A percentile compares a stretch with the other conserved stretches of the same genome.
Evolutionary conservation across 2,329 filamentous ascomycete species (phyloP).

Genomic region (Pseudogymnoascus sp.): DNA sequence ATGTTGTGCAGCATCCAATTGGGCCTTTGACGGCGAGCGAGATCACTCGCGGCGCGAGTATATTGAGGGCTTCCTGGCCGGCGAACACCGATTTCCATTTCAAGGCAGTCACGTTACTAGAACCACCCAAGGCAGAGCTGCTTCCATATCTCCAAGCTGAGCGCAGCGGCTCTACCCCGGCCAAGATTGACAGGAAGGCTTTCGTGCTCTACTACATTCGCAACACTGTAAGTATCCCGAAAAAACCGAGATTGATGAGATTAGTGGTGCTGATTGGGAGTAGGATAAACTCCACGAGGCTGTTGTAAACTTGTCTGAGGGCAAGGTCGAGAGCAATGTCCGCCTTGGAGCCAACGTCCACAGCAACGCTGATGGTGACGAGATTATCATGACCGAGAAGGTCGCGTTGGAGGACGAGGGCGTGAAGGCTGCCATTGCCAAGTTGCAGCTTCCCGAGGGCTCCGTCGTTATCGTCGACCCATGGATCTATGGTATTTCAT

Average conservation of each 20-base stretch:
- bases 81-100: constrained; percentile 49
- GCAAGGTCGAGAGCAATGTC: constrained; percentile 47
- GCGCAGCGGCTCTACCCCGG: constrained; percentile 33
- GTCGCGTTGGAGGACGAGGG: constrained; percentile 46
- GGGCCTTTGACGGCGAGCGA: constrained; percentile 51
- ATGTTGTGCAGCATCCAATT: constrained; percentile 43
- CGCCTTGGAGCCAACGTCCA: constrained; percentile 53
- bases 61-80: constrained; percentile 50
- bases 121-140: constrained; percentile 47
- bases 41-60: constrained; percentile 42
- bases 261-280: neutral
- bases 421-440: constrained; percentile 53
- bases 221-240: constrained; percentile 43
- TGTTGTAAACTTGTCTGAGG: constrained; percentile 42
- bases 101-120: constrained; percentile 54
- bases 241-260: neutral
- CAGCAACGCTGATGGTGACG: constrained; percentile 51
- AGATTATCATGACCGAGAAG: constrained; percentile 52
- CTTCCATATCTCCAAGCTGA: constrained; percentile 44
- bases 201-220: constrained; percentile 53
- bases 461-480: constrained; percentile 53
- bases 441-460: constrained; percentile 53
- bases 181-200: constrained; percentile 40
- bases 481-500: constrained; percentile 51
- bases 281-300: constrained; percentile 58